phyloP scores from a whole-genome alignment of 352 stramenopile genomes.

The Pythium apleroticum region DNA sequence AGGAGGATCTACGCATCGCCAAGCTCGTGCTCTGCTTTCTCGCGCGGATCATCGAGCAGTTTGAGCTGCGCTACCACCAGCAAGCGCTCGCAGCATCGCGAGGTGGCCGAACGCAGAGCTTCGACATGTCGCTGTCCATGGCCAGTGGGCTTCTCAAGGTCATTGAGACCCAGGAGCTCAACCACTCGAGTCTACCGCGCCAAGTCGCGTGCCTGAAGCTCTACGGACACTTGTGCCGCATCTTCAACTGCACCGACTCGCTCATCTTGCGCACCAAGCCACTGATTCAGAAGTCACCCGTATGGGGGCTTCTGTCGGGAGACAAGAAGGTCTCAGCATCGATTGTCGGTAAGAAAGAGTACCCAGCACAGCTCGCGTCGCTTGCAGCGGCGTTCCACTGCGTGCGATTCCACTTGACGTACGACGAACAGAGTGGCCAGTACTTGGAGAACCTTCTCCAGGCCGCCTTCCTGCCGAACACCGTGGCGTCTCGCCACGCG shows the following conservation, averaged over 20 bases:
- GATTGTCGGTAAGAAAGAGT: slow-evolving; percentile 53
- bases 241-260: slow-evolving; percentile 50
- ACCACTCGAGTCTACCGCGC: slow-evolving; percentile 43
- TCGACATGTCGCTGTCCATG: slow-evolving; percentile 44
- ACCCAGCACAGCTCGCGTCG: slow-evolving; percentile 46
- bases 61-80: slow-evolving; percentile 43
- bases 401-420: slow-evolving; percentile 49
- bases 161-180: slow-evolving; percentile 53
- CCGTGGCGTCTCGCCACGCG: slow-evolving; percentile 54
- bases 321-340: slow-evolving; percentile 50
- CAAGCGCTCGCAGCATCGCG: slow-evolving; percentile 5
- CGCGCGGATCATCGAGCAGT: slow-evolving; percentile 60
- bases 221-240: slow-evolving; percentile 54
- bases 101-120: slow-evolving; percentile 41
- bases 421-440: slow-evolving; percentile 28
- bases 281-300: slow-evolving; percentile 55
- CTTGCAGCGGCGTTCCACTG: slow-evolving; percentile 54
- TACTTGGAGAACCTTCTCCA: slow-evolving; percentile 60
- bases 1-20: slow-evolving; percentile 72
- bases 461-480: slow-evolving; percentile 48
- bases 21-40: slow-evolving; percentile 64
- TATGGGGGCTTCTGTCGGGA: slow-evolving; percentile 39
- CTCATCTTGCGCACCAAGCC: slow-evolving; percentile 38
- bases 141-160: slow-evolving; percentile 45
- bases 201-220: slow-evolving; percentile 56